phyloP scores from a whole-genome alignment of 331 rosid species.

The Acacia concinna region DNA sequence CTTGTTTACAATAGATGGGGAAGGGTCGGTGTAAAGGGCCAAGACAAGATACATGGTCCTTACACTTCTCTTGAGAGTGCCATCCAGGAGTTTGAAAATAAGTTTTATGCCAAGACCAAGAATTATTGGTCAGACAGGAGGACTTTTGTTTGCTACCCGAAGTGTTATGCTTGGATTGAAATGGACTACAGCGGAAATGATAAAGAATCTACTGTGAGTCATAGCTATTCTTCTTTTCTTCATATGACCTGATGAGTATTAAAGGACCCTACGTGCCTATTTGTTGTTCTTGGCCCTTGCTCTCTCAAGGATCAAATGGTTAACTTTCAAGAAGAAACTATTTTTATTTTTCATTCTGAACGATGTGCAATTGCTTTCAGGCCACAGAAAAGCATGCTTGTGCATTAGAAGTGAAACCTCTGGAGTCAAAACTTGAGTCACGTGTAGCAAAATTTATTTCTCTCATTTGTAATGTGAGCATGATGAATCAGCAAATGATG shows the following conservation, averaged over 20 bases:
- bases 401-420: slow-evolving; percentile 55
- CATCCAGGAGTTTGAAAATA: slow-evolving; percentile 64
- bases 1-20: slow-evolving; percentile 95
- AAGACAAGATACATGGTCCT: slow-evolving; percentile 71
- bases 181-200: slow-evolving; percentile 78
- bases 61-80: slow-evolving; percentile 53
- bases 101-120: slow-evolving; percentile 75
- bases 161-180: slow-evolving; percentile 78
- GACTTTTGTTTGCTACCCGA: slow-evolving; percentile 55
- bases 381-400: slow-evolving; percentile 41
- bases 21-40: slow-evolving; percentile 93
- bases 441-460: slow-evolving; percentile 79
- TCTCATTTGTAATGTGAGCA: slow-evolving; percentile 81
- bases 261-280: slow-evolving; percentile 4
- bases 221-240: slow-evolving; percentile 14
- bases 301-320: slow-evolving; percentile 12
- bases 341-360: slow-evolving; percentile 26
- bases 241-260: slow-evolving; percentile 15
- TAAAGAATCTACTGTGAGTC: slow-evolving; percentile 63
- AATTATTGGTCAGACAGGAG: slow-evolving; percentile 72
- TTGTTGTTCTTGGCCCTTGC: not conserved
- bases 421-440: slow-evolving; percentile 69
- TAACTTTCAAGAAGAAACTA: not conserved
- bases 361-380: slow-evolving; percentile 47
- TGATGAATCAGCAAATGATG: slow-evolving; percentile 99